Conservation (phyloP, 2,329 filamentous ascomycete species). For the Diaporthe nobilis region DNA sequence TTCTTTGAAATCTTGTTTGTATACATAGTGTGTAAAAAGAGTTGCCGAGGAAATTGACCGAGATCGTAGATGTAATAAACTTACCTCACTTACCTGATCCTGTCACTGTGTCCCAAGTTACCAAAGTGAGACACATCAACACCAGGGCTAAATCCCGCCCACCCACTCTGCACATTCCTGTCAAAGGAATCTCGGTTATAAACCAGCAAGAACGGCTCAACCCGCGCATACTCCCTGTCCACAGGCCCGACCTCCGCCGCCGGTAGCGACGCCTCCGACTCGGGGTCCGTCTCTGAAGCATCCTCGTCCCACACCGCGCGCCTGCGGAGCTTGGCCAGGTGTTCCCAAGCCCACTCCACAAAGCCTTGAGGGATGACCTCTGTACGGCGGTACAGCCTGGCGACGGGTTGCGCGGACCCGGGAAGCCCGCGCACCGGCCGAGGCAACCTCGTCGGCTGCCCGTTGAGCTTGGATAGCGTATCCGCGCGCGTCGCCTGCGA, state of each 20-base stretch:
- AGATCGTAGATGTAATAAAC: not conserved
- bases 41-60: not conserved
- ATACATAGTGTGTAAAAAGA: not conserved
- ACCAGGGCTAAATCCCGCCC: not conserved
- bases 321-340: not conserved
- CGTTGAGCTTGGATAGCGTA: not conserved
- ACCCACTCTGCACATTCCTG: conserved; percentile 4
- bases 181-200: conserved; percentile 30
- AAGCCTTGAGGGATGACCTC: not conserved
- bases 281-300: not conserved
- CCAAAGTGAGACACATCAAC: not conserved
- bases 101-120: too few species aligned
- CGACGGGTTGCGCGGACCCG: not conserved
- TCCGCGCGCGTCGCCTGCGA: not conserved
- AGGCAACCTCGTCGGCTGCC: not conserved
- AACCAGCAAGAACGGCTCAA: not conserved
- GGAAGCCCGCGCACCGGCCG: not conserved
- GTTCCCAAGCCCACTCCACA: not conserved
- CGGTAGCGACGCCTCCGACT: not conserved
- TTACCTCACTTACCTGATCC: not conserved
- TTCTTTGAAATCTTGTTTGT: not conserved
- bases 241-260: not conserved
- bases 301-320: not conserved
- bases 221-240: not conserved
- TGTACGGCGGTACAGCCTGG: not conserved